Evolutionary conservation across 2,329 filamentous ascomycete genomes (phyloP), one percentile per base, ranked within the genome.

Genomic region (Penicillium brasilianum): DNA sequence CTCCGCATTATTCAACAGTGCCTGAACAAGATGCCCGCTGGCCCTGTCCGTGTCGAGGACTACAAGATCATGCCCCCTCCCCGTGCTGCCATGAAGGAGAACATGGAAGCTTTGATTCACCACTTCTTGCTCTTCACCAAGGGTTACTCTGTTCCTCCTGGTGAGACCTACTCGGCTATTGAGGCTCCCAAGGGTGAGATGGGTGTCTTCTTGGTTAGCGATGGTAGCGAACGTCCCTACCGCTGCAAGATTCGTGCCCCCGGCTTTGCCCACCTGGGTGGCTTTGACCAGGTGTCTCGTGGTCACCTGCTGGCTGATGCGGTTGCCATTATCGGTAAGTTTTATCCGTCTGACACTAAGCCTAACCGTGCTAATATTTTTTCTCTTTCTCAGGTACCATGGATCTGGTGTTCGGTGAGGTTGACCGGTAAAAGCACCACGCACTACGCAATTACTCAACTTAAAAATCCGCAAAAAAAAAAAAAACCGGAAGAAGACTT

Each of bases 121-220:
- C 95, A 99, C 84, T 99, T 99, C 86, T 83, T 99, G 68, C 88
- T 99, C 57, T 99, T 94, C 84, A 98, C 93, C 79, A 99, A 99
- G 87, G 95, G 95, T 61, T 99, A 99, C 81, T 87, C 92, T 48
- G 95, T 99, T 4, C 95, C 95, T 46, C 95, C 96, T 8, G 96
- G 95, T 65, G 95, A 99, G 85, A 99, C 95, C 6, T 99, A 99
- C 85, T 93, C 90, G 50, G 94, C 90, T 64, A 99, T 99, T 67
- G 95, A 99, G 84, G 95, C 96, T n/a, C 95, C 95, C 63, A 99
- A 99, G 89, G 95, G 95, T 72, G 95, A 99, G 84, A 99, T 99
- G 95, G 95, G 90, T 77, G 95, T 99, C 48, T 99, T 90, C 77
- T 82, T 99, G 55, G 95, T 99, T 73, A 96, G 91, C 76, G 95